Percentiles rank a stretch among this genome's conserved stretches.
Conservation (phyloP, 2,329 filamentous ascomycete genomes). For the Aspergillus ustus region DNA sequence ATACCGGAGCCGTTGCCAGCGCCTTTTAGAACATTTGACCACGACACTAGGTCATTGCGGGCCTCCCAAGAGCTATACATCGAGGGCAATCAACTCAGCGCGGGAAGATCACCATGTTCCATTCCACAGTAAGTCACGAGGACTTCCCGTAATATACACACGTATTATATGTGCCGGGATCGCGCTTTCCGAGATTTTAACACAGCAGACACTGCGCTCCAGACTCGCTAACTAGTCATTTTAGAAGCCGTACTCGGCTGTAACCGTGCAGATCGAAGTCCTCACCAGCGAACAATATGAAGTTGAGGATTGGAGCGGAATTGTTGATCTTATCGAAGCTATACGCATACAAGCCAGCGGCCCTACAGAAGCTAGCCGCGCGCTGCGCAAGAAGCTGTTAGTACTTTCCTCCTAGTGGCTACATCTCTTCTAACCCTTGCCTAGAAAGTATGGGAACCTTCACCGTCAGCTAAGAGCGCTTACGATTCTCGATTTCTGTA, state of each 20-base stretch:
- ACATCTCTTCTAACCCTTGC: constrained; percentile 16
- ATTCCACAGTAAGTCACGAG: constrained; percentile 35
- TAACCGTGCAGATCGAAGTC: constrained; percentile 89
- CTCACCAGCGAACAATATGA: constrained; percentile 88
- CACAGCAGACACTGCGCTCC: background rate
- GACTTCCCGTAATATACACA: constrained; percentile 3
- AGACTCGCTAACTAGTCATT: background rate
- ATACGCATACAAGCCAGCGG: constrained; percentile 87
- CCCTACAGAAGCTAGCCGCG: constrained; percentile 85
- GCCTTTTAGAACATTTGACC: constrained; percentile 3
- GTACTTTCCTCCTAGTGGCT: constrained; percentile 29
- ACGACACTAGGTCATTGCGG: background rate
- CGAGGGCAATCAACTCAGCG: background rate
- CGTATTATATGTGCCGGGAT: background rate
- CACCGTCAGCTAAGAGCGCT: constrained; percentile 90
- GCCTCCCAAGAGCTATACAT: background rate
- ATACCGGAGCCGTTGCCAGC: background rate
- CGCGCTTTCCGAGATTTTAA: background rate
- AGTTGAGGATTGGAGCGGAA: constrained; percentile 87
- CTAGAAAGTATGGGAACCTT: constrained; percentile 87
- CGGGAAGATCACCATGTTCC: constrained; percentile 38
- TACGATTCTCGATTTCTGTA: constrained; percentile 86
- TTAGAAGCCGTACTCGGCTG: constrained; percentile 86
- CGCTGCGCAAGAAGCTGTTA: constrained; percentile 91
- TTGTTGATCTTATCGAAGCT: constrained; percentile 92